Conservation (phyloP, 176 grass and related monocot genomes). For the Zoysia pacifica region DNA sequence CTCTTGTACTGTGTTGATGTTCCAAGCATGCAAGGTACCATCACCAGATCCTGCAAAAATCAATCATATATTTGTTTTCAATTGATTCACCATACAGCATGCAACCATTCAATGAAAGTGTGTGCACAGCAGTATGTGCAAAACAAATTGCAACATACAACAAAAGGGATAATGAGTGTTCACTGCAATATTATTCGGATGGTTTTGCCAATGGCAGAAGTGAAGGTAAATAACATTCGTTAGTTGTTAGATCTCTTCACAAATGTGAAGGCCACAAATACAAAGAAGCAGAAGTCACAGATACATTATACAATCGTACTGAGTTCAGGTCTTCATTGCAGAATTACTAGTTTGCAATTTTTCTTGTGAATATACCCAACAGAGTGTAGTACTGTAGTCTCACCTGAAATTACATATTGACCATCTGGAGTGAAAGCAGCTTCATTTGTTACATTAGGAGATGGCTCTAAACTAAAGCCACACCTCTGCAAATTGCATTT, state of each 20-base stretch:
- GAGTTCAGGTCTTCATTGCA: background rate
- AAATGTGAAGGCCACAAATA: background rate
- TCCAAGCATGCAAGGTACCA: slow-evolving; percentile 97
- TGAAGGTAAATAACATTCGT: slow-evolving; percentile 6
- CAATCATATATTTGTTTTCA: slow-evolving; percentile 37
- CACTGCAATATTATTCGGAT: background rate
- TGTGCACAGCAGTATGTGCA: background rate
- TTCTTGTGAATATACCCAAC: slow-evolving; percentile 14
- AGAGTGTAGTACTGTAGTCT: slow-evolving; percentile 2
- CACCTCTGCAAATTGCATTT: slow-evolving; percentile 63
- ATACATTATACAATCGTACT: background rate
- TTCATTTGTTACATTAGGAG: slow-evolving; percentile 80
- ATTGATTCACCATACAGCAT: background rate
- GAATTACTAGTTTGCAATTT: background rate
- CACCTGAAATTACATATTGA: slow-evolving; percentile 92
- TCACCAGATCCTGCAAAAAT: slow-evolving; percentile 88
- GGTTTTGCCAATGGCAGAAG: background rate
- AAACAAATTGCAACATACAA: background rate
- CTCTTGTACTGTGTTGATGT: slow-evolving; percentile 80
- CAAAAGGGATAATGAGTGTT: background rate
- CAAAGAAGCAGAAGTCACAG: background rate
- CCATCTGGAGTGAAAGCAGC: slow-evolving; percentile 98
- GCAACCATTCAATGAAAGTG: background rate
- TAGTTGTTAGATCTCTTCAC: too few relatives aligned
- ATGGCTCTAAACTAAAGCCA: slow-evolving; percentile 95